A percentile compares a stretch with the other conserved stretches of the same genome.
These are phyloP conservation scores for Globisporangium cederbergense DNA, from an alignment of 352 stramenopile genomes.

Conservation along the genomic window DNA sequence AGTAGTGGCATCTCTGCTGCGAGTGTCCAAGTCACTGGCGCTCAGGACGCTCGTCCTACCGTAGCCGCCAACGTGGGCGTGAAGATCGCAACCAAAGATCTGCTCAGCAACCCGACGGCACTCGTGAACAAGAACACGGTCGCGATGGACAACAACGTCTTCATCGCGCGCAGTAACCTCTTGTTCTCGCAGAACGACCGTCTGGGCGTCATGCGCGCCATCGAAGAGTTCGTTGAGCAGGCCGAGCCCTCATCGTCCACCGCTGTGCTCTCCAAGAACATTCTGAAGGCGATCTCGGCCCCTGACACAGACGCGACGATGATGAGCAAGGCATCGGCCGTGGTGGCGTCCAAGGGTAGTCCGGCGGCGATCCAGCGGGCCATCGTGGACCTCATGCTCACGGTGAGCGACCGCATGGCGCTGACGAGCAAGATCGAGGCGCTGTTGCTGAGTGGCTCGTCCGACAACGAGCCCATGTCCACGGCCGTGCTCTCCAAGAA, in stretches of 20 bases:
- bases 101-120: conserved; percentile 25
- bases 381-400: conserved; percentile 21
- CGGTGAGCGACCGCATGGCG: conserved; percentile 23
- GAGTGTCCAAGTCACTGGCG: neutral
- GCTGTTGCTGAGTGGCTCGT: neutral
- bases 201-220: conserved; percentile 6
- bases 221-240: neutral
- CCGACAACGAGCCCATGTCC: neutral
- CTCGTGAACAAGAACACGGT: conserved; percentile 43
- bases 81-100: conserved; percentile 19
- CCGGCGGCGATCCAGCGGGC: conserved; percentile 1
- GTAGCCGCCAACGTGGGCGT: neutral
- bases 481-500: conserved; percentile 17
- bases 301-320: conserved; percentile 19
- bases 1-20: neutral
- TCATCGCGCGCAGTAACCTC: conserved; percentile 32
- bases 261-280: conserved; percentile 16
- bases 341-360: conserved; percentile 27
- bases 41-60: neutral
- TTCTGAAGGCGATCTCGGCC: conserved; percentile 18
- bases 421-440: conserved; percentile 22
- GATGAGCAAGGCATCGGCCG: conserved; percentile 35
- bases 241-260: conserved; percentile 8
- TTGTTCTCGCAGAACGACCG: conserved; percentile 32
- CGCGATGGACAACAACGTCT: conserved; percentile 35